Conservation (phyloP, 2,329 filamentous ascomycete species). For the Rhexocercosporidium sp. region DNA sequence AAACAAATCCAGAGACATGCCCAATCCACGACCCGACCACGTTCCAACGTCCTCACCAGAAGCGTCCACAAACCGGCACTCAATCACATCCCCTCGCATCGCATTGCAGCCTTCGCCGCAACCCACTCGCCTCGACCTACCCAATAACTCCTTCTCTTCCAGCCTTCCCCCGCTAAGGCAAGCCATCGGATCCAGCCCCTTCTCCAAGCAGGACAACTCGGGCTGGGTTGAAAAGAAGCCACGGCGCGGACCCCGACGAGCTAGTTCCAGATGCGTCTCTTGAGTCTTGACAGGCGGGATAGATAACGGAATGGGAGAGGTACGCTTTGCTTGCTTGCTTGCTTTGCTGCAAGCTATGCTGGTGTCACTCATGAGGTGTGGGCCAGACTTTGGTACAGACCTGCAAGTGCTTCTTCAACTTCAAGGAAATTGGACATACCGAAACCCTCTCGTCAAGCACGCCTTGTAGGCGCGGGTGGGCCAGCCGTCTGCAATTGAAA, state of each 20-base stretch:
- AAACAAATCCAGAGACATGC: slow-evolving; percentile 3
- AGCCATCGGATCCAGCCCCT: slow-evolving; percentile 19
- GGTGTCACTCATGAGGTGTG: neutral
- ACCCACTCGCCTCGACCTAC: slow-evolving; percentile 4
- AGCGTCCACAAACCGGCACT: slow-evolving; percentile 5
- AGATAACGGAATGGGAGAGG: neutral
- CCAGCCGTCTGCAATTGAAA: neutral
- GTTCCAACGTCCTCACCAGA: neutral
- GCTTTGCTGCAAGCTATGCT: neutral
- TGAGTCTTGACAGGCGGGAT: neutral
- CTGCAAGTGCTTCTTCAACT: neutral
- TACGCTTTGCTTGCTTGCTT: neutral
- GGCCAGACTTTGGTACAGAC: neutral
- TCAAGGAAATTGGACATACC: neutral
- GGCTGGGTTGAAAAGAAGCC: neutral
- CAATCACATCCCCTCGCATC: slow-evolving; percentile 17
- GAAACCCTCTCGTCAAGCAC: neutral
- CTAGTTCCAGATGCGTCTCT: neutral
- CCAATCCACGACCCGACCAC: slow-evolving; percentile 1
- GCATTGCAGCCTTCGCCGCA: neutral
- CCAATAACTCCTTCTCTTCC: neutral
- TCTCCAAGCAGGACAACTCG: neutral
- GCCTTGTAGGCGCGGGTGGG: neutral
- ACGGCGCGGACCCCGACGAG: neutral
- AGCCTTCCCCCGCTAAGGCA: slow-evolving; percentile 20